phyloP scores from a whole-genome alignment of 352 stramenopile species.

The Globisporangium megalacanthum region DNA sequence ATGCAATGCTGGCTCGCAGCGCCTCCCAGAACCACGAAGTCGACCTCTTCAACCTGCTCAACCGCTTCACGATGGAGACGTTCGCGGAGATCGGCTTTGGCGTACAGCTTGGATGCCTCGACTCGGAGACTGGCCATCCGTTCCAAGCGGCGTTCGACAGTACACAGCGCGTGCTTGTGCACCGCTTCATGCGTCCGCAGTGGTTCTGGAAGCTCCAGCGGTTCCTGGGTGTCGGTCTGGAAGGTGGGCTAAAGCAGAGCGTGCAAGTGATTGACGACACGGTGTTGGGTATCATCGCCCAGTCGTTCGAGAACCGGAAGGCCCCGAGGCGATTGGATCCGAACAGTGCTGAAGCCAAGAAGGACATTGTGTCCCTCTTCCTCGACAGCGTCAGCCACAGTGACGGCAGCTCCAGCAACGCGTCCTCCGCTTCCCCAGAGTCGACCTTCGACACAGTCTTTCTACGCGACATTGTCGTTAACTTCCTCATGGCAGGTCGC shows the following conservation, averaged over 20 bases:
- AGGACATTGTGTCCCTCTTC: constrained; percentile 21
- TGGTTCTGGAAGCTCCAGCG: constrained; percentile 45
- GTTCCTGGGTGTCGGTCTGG: constrained; percentile 24
- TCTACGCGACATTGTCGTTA: constrained; percentile 75
- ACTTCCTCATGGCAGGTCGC: constrained; percentile 71
- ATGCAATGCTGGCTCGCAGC: constrained; percentile 3
- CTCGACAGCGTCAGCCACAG: constrained; percentile 13
- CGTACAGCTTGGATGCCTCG: constrained; percentile 30
- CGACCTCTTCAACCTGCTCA: constrained; percentile 36
- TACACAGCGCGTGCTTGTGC: constrained; percentile 22
- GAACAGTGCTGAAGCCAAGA: background rate
- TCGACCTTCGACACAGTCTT: constrained; percentile 24
- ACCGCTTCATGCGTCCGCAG: constrained; percentile 30
- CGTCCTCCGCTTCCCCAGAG: background rate
- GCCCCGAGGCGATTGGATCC: background rate
- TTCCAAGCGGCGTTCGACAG: constrained; percentile 56
- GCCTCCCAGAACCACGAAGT: constrained; percentile 6
- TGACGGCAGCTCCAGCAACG: background rate
- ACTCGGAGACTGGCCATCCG: constrained; percentile 25
- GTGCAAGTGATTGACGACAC: constrained; percentile 32
- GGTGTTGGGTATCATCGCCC: constrained; percentile 32
- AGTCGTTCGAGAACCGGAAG: constrained; percentile 20
- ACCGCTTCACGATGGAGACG: constrained; percentile 57
- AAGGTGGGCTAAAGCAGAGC: constrained; percentile 23
- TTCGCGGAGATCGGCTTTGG: constrained; percentile 74